These are phyloP conservation scores for Cyathus striatus DNA, from an alignment of 768 basidiomycete species.

Conservation along the genomic window DNA sequence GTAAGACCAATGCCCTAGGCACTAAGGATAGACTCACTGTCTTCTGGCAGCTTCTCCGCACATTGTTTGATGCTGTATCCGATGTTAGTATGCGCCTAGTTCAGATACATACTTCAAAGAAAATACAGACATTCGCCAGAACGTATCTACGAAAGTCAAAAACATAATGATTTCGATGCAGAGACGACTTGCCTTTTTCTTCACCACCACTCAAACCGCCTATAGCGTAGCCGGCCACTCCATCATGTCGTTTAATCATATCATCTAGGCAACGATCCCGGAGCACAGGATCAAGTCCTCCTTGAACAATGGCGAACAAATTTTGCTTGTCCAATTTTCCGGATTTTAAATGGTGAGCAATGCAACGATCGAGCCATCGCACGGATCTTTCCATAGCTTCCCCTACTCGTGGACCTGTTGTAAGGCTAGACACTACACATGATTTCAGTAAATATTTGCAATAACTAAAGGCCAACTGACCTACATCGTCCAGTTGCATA, in stretches of 20 bases:
- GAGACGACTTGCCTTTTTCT: conserved; percentile 62
- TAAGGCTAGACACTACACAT: conserved; percentile 67
- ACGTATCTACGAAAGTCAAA: conserved; percentile 47
- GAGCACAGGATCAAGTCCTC: conserved; percentile 69
- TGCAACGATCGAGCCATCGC: conserved; percentile 88
- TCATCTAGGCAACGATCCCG: conserved; percentile 75
- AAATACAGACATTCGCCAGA: conserved; percentile 71
- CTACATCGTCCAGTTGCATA: conserved; percentile 92
- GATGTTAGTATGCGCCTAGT: background rate
- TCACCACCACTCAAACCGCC: conserved; percentile 90
- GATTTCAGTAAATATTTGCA: conserved; percentile 1
- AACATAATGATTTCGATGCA: background rate
- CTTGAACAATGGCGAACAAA: conserved; percentile 90
- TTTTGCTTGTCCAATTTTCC: conserved; percentile 69
- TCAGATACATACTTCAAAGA: background rate
- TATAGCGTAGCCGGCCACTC: conserved; percentile 88
- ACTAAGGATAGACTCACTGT: conserved; percentile 44
- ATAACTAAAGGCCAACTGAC: conserved; percentile 33
- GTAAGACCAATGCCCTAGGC: too few relatives aligned
- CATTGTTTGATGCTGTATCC: conserved; percentile 71
- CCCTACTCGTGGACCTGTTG: conserved; percentile 72
- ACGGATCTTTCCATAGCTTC: conserved; percentile 89
- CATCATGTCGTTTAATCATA: conserved; percentile 71
- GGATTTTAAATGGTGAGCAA: conserved; percentile 63
- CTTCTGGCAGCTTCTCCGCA: conserved; percentile 69